phyloP scores from a whole-genome alignment of 2,329 filamentous ascomycete genomes.

The Aspergillus fischeri region DNA sequence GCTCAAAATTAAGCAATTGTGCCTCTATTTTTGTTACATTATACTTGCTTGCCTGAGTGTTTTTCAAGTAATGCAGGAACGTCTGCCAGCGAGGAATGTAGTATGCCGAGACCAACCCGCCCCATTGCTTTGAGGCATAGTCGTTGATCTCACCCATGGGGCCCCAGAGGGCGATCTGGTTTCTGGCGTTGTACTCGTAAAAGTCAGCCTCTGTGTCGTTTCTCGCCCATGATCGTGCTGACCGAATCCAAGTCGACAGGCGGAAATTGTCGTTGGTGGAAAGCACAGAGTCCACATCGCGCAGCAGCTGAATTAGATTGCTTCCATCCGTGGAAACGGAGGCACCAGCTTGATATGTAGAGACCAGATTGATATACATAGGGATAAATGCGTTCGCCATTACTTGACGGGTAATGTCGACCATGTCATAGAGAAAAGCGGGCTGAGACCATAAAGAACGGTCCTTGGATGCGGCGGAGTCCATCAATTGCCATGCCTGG shows the following conservation, averaged over 20 bases:
- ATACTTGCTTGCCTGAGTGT: not conserved
- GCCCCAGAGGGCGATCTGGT: constrained; percentile 51
- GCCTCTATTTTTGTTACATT: not conserved
- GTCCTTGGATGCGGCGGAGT: constrained; percentile 34
- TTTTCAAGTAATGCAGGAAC: constrained; percentile 38
- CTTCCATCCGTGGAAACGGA: constrained; percentile 22
- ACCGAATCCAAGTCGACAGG: constrained; percentile 40
- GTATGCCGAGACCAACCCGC: constrained; percentile 45
- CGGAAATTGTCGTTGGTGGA: constrained; percentile 41
- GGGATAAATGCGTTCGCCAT: constrained; percentile 45
- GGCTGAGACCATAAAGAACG: constrained; percentile 43
- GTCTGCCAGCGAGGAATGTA: constrained; percentile 46
- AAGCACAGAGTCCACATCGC: constrained; percentile 41
- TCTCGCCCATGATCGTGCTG: constrained; percentile 33
- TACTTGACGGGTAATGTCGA: constrained; percentile 50
- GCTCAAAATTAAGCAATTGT: not conserved
- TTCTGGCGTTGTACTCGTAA: constrained; percentile 46
- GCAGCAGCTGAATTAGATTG: constrained; percentile 33
- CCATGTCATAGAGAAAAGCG: constrained; percentile 45
- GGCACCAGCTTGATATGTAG: constrained; percentile 5
- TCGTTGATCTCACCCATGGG: constrained; percentile 47
- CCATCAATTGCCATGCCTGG: not conserved
- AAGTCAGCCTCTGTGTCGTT: constrained; percentile 29
- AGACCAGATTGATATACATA: constrained; percentile 36
- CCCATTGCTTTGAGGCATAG: constrained; percentile 50